Percentiles rank a stretch among this genome's conserved stretches.
Evolutionary conservation across 2,329 filamentous ascomycete species (phyloP).

Genomic region (Blastomyces parvus): DNA sequence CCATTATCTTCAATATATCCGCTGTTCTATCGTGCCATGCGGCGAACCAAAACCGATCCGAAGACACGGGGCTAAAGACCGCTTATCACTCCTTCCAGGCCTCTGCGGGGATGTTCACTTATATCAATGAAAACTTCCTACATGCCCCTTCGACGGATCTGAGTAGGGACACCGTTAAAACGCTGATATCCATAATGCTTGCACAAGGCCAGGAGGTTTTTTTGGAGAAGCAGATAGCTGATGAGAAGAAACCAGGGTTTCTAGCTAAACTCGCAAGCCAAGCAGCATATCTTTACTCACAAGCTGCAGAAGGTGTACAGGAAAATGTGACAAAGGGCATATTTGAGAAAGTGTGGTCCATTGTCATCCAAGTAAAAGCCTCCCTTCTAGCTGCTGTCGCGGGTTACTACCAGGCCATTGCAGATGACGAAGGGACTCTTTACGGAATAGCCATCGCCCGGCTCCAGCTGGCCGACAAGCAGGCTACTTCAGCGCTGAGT

Average conservation of each 20-base stretch:
- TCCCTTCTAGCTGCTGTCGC: conserved; percentile 75
- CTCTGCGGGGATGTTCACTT: conserved; percentile 98
- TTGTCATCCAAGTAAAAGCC: conserved; percentile 63
- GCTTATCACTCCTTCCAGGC: conserved; percentile 98
- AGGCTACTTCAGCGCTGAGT: conserved; percentile 68
- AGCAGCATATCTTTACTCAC: conserved; percentile 74
- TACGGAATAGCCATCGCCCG: conserved; percentile 79
- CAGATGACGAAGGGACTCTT: conserved; percentile 79
- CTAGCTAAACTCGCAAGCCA: conserved; percentile 90
- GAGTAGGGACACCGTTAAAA: conserved; percentile 91
- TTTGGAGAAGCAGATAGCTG: conserved; percentile 85
- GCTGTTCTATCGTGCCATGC: conserved; percentile 94
- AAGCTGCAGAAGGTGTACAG: conserved; percentile 81
- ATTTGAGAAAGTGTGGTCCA: conserved; percentile 89
- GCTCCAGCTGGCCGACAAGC: conserved; percentile 67
- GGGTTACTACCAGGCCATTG: conserved; percentile 86
- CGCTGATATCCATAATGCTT: conserved; percentile 82
- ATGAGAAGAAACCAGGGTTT: conserved; percentile 85
- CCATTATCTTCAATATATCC: conserved; percentile 98
- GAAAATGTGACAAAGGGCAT: conserved; percentile 85
- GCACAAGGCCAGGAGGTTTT: conserved; percentile 97
- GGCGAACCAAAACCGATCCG: conserved; percentile 79
- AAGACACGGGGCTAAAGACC: conserved; percentile 88
- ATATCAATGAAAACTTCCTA: conserved; percentile 99
- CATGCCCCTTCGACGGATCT: conserved; percentile 95